A percentile compares a stretch with the other conserved stretches of the same genome.
These are phyloP conservation scores for Cymbidium sinense DNA, from an alignment of 106 monocot genomes.

Conservation along the genomic window DNA sequence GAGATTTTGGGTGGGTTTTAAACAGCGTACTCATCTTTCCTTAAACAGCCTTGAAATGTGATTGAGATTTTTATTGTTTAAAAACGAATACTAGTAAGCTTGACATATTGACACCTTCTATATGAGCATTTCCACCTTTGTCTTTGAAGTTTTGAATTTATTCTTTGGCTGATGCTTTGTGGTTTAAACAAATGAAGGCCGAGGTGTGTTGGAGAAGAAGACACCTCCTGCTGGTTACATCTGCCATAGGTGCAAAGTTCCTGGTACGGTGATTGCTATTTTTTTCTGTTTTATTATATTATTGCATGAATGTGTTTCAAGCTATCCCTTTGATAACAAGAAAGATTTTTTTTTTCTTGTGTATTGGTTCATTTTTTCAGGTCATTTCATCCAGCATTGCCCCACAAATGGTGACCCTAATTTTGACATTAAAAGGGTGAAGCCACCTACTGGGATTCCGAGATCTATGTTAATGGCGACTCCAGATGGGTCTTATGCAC, in stretches of 20 bases:
- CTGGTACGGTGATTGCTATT: conserved; percentile 38
- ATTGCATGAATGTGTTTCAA: not conserved
- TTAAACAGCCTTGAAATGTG: not conserved
- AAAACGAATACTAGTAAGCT: not conserved
- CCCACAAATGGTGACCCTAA: conserved; percentile 86
- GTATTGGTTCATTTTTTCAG: conserved; percentile 21
- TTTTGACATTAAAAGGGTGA: conserved; percentile 66
- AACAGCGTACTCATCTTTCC: not conserved
- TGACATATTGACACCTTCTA: not conserved
- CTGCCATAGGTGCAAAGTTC: conserved; percentile 94
- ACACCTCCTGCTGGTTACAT: conserved; percentile 88
- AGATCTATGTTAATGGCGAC: conserved; percentile 88
- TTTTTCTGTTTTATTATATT: not conserved
- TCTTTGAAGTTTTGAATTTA: not conserved
- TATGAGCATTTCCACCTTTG: not conserved
- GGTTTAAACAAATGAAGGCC: conserved; percentile 23
- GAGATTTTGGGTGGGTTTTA: not conserved
- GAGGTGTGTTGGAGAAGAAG: conserved; percentile 56
- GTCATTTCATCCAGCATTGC: conserved; percentile 94
- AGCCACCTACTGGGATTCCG: conserved; percentile 89
- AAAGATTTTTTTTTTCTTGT: not conserved
- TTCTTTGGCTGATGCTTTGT: not conserved
- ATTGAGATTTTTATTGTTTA: not conserved
- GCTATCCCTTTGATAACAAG: not conserved
- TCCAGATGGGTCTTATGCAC: conserved; percentile 92